These are phyloP conservation scores for Pelargonium australe DNA, from an alignment of 441 rosid species.

Conservation along the genomic window DNA sequence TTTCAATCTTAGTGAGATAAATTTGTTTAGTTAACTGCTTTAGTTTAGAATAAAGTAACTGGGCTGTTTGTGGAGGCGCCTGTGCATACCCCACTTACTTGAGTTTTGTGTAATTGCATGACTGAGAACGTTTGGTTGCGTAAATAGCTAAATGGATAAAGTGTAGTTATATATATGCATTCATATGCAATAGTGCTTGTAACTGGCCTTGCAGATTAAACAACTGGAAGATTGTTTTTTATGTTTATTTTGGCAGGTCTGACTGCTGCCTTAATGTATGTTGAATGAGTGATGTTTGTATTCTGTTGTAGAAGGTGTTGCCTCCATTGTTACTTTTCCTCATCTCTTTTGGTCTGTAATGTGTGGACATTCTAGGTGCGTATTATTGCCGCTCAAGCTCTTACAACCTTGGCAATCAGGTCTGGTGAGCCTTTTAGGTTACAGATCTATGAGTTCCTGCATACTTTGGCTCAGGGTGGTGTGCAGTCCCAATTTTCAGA, in stretches of 20 bases:
- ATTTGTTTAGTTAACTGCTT: conserved; percentile 8
- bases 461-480: conserved; percentile 94
- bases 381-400: conserved; percentile 96
- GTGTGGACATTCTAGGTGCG: conserved; percentile 65
- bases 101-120: neutral
- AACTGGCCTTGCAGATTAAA: neutral
- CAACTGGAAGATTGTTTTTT: no score
- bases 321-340: conserved; percentile 15
- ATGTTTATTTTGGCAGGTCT: neutral
- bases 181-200: neutral
- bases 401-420: conserved; percentile 94
- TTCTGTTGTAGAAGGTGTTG: neutral
- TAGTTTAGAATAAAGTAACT: conserved; percentile 5
- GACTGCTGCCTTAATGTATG: neutral
- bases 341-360: conserved; percentile 12
- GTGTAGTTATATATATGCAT: neutral
- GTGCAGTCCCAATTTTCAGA: conserved; percentile 97
- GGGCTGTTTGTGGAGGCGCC: neutral
- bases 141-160: neutral
- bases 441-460: conserved; percentile 93
- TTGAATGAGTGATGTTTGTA: conserved; percentile 2
- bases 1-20: conserved; percentile 11
- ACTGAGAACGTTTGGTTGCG: neutral
- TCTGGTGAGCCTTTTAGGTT: conserved; percentile 99
- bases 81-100: neutral